Evolutionary conservation across 2,329 filamentous ascomycete species (phyloP), one percentile per base, ranked within the genome.

Genomic region (Colletotrichum paranaense): DNA sequence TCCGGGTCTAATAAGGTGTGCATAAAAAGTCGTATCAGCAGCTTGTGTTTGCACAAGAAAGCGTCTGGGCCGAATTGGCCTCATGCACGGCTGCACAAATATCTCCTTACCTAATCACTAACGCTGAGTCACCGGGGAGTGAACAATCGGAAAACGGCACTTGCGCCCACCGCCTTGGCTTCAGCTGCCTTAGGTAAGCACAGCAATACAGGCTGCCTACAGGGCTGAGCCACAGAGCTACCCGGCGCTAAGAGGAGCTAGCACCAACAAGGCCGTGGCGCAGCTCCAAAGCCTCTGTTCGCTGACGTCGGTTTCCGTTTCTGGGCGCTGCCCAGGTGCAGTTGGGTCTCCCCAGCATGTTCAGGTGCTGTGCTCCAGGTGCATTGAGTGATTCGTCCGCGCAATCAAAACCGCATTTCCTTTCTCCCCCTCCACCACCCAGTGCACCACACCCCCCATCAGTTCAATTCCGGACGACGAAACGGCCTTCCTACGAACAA

Each of bases 301-400:
- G 63, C 76, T 77, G 76, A 78, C 76, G 77, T 76, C 76, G 76
- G 74, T 77, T 76, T 53, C 59, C 22, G 38, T 28, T 70, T 32
- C 46, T 56, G 26, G 59, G 69, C 53, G 24, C 30, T 69, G 28
- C 53, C 14, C 32, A 35, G 38, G 16, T 42, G 38, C 6, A 19
- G 56, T 70, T 73, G 67, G 71, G 71, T 60, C 60, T 62, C 70
- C 67, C 60, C 56, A 60, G 70, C 60, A 42, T 42, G 38, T 12
- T 16, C 14, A 16, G 14, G 38, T 42, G 16, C 38, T 42, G 38
- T 42, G 38, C 38, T 42, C 14, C 14, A 7, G 2, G 38, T 70
- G 70, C 8, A 62, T 60, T 52, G 42, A 68, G 65, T 72, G 65
- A 68, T 68, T 68, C 65, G 67, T 71, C 71, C 71, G 60, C 62